Evolutionary conservation across 306 rosid species (phyloP).

Genomic region (Inga laurina): DNA sequence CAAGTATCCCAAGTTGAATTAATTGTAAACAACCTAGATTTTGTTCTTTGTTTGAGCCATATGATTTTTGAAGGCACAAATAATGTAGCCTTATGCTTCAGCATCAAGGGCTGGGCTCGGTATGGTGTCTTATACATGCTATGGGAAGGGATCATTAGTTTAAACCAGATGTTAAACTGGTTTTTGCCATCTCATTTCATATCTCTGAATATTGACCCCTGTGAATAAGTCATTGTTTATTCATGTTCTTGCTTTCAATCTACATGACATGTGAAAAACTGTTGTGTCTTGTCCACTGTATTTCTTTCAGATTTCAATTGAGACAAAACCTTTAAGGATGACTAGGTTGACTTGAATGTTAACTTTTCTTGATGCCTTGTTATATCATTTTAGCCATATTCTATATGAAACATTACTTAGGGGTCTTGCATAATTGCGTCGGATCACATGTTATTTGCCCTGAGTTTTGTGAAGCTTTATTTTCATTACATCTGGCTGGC

Average conservation of each 20-base stretch:
- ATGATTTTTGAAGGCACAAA: background rate
- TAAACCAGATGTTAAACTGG: background rate
- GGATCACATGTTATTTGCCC: background rate
- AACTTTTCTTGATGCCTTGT: constrained; percentile 2
- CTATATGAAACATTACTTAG: background rate
- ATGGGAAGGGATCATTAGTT: background rate
- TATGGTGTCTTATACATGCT: background rate
- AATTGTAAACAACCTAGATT: background rate
- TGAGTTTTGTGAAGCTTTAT: background rate
- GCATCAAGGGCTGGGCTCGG: background rate
- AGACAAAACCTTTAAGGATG: background rate
- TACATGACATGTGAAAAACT: background rate
- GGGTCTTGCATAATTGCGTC: background rate
- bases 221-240: background rate
- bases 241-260: background rate
- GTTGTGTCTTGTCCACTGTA: background rate
- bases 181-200: background rate
- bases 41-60: background rate
- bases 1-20: background rate
- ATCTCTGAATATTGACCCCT: background rate
- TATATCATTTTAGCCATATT: constrained; percentile 5
- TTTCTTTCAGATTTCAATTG: background rate
- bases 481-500: constrained; percentile 8
- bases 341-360: background rate
- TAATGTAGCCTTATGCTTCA: constrained; percentile 10